Conservation (phyloP, 169 alveolate species). For the Eimeria mitis region DNA sequence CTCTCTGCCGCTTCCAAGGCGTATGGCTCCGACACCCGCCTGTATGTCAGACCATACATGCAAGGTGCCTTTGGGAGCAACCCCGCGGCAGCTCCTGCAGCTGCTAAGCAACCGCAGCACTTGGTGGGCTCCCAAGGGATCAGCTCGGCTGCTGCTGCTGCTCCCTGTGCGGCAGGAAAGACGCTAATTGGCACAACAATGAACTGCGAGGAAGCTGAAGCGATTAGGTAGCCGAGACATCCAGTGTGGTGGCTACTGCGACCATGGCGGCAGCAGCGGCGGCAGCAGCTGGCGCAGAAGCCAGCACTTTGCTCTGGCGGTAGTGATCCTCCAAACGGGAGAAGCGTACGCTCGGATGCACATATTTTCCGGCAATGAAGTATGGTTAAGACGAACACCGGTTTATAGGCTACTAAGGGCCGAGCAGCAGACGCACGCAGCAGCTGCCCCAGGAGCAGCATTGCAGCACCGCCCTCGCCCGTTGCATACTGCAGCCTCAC, state of each 20-base stretch:
- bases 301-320: slow-evolving; percentile 77
- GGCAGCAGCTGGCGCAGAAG: slow-evolving; percentile 79
- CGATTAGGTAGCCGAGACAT: slow-evolving; percentile 79
- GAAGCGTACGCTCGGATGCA: slow-evolving; percentile 55
- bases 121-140: slow-evolving; percentile 79
- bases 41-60: slow-evolving; percentile 65
- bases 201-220: slow-evolving; percentile 78
- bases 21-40: slow-evolving; percentile 60
- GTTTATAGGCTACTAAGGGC: slow-evolving; percentile 35
- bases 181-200: slow-evolving; percentile 77
- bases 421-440: slow-evolving; percentile 65
- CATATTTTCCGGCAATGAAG: slow-evolving; percentile 61
- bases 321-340: slow-evolving; percentile 49
- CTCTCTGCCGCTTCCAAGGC: slow-evolving; percentile 71
- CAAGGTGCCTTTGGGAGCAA: slow-evolving; percentile 75
- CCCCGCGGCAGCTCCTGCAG: slow-evolving; percentile 80
- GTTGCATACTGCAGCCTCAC: slow-evolving; percentile 54
- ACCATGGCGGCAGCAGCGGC: slow-evolving; percentile 81
- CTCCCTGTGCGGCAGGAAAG: slow-evolving; percentile 76
- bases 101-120: slow-evolving; percentile 72
- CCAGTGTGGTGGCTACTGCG: slow-evolving; percentile 75
- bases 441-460: slow-evolving; percentile 68
- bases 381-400: slow-evolving; percentile 22
- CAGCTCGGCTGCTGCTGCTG: slow-evolving; percentile 79
- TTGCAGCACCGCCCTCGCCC: slow-evolving; percentile 76